Evolutionary conservation across 345 rosid genomes (phyloP), one percentile per base, ranked within the genome.

Genomic region (Luvunga scandens): DNA sequence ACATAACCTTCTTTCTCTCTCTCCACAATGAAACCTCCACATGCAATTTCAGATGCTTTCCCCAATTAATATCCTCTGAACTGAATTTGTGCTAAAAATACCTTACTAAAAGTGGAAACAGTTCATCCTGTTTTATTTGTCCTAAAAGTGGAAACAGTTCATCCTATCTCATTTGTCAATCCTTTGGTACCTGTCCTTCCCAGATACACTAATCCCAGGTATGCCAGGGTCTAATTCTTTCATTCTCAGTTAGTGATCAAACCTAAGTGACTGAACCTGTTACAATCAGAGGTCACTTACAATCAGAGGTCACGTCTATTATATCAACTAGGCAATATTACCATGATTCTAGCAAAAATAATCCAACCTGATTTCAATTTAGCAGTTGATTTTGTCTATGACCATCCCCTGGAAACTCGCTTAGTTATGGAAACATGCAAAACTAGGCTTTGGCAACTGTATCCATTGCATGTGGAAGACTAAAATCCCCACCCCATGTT

Each of bases 11-110:
- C 45, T 12, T 9, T 72, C 66, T 72, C 33, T 22, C 27, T 21
- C 28, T 10, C 71, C 31, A 1, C 1, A 9, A 38, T 19, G 53
- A 42, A 42, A 69, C 38, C 30, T 39, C 1, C 30, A 36, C 31
- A 59, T 19, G 56, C 76, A 73, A 74, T 25, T 73, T 61, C 59
- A 16, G 22, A 42, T 73, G 68, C 77, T 34, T 21, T 65, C 30
- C 50, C 9, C 38, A 0, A 14, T 56, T 36, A 24, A n/a, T n/a
- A 69, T 16, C 57, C 57, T 28, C 30, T 25, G 27, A 69, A 69
- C 34, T 69, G 22, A 39, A 27, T 69, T 25, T 25, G 16, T 0
- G 6, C 56, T 18, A 16, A 18, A 19, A 53, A 53, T 53, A 16
- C 57, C 19, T 53, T 38, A 69, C 55, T 14, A 69, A 69, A 13